Base-by-base conservation (phyloP, 768 basidiomycete genomes). In the Boletus vinaceobasis region DNA sequence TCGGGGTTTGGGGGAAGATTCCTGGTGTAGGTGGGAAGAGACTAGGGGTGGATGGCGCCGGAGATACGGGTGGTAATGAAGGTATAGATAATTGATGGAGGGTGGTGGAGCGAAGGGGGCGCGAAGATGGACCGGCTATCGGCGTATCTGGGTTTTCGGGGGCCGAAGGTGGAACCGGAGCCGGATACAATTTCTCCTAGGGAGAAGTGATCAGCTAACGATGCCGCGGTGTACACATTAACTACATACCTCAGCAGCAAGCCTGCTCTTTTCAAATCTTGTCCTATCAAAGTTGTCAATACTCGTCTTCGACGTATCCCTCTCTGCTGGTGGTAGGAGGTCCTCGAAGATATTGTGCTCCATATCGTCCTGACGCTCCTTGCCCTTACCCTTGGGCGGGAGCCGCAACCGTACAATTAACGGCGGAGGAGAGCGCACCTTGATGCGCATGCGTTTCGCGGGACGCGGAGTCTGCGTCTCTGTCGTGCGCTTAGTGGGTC, bases 301-400 rank as follows among this genome's bases (percentile, higher is more conserved):
- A 0, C 69, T 68, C 8, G 93, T 93, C 65, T 83, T 85, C 21
- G 77, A 73, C 42, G 80, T 86, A 65, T 93, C 91, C 35, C 91
- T 82, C 51, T 96, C 88, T 17, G 76, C 76, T 2, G 77, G 71
- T 14, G 70, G 71, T 35, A 98, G 77, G 38, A 96, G 78, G 21
- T 93, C 94, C 44, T 97, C 94, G 65, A 95, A 98, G 47, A 93
- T 75, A 26, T 86, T 85, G 40, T 73, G 70, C 11, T 71, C 69
- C 27, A 76, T 74, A 7, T 86, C 86, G 9, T 86, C 85, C 50
- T 90, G 87, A 17, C 80, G 79, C 38, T 84, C 85, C 65, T 84
- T 87, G 32, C 82, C 82, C 67, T 88, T 88, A 31, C 81, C 80
- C 60, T 84, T 81, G n/a, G 78, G 77, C 1, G 79, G 75, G 9